Percentiles rank a stretch among this genome's conserved stretches.
phyloP scores from a whole-genome alignment of 805 yeast species.

The Debaryomyces prosopidis region DNA sequence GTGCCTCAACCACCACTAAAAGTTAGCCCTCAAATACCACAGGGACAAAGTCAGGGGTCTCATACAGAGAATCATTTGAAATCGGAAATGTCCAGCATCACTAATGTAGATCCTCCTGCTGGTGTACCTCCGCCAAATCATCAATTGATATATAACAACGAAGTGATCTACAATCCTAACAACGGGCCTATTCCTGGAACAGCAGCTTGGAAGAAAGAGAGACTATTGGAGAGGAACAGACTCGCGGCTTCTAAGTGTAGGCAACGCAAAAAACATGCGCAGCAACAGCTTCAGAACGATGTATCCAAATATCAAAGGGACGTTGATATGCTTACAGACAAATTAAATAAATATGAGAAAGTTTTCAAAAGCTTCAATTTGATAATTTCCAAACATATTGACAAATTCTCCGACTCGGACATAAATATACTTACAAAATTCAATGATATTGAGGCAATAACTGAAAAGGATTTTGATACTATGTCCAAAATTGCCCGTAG shows the following conservation, averaged over 20 bases:
- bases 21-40: not conserved
- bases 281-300: slow-evolving; percentile 63
- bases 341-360: slow-evolving; percentile 22
- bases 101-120: slow-evolving; percentile 20
- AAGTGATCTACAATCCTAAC: slow-evolving; percentile 53
- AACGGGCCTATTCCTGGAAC: slow-evolving; percentile 62
- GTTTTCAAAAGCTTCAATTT: slow-evolving; percentile 19
- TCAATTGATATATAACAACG: slow-evolving; percentile 53
- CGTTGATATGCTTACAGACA: slow-evolving; percentile 27
- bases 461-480: no score
- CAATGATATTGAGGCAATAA: no score
- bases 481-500: no score
- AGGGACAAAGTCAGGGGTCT: not conserved
- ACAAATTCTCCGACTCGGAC: no score
- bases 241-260: slow-evolving; percentile 72
- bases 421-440: no score
- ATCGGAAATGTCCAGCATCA: not conserved
- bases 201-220: slow-evolving; percentile 66
- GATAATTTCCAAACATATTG: not conserved
- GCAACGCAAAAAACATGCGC: slow-evolving; percentile 68
- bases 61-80: not conserved
- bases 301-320: slow-evolving; percentile 50
- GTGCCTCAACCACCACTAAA: not conserved
- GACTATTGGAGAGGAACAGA: slow-evolving; percentile 61
- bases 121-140: slow-evolving; percentile 52